A percentile compares a stretch with the other conserved stretches of the same genome.
Conservation (phyloP, 2,329 filamentous ascomycete species). For the Trichoderma gracile region DNA sequence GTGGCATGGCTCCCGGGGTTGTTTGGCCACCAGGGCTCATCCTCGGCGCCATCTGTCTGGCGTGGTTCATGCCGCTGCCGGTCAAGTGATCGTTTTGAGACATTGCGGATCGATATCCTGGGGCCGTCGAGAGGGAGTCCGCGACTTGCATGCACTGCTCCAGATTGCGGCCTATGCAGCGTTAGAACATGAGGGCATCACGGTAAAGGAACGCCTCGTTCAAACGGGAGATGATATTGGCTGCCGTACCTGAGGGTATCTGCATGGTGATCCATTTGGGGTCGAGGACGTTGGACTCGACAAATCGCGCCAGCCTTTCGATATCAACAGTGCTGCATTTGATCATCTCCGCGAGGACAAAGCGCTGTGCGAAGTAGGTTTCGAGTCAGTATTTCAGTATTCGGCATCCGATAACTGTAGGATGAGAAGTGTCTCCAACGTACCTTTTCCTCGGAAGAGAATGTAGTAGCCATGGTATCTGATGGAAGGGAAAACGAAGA, state of each 20-base stretch:
- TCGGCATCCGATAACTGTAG: neutral
- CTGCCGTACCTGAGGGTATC: constrained; percentile 46
- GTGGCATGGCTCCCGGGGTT: neutral
- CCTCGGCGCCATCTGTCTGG: constrained; percentile 14
- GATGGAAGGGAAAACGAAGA: neutral
- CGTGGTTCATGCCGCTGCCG: constrained; percentile 11
- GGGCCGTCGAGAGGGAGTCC: constrained; percentile 40
- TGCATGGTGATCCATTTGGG: constrained; percentile 53
- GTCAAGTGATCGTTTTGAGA: constrained; percentile 23
- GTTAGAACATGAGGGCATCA: neutral
- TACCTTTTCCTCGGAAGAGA: constrained; percentile 27
- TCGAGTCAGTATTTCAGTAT: neutral
- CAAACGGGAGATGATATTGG: neutral
- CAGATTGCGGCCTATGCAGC: constrained; percentile 48
- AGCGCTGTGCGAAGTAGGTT: constrained; percentile 45
- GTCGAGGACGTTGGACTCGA: constrained; percentile 44
- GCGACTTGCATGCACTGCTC: constrained; percentile 47
- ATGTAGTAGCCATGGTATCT: constrained; percentile 21
- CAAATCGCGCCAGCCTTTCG: constrained; percentile 48
- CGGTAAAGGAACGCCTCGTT: neutral
- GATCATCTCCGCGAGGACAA: constrained; percentile 59
- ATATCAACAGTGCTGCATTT: constrained; percentile 56
- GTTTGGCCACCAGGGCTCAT: constrained; percentile 14
- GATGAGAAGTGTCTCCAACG: neutral
- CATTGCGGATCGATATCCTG: constrained; percentile 1